Evolutionary conservation across 306 rosid species (phyloP).

Genomic region (Macrotyloma uniflorum): DNA sequence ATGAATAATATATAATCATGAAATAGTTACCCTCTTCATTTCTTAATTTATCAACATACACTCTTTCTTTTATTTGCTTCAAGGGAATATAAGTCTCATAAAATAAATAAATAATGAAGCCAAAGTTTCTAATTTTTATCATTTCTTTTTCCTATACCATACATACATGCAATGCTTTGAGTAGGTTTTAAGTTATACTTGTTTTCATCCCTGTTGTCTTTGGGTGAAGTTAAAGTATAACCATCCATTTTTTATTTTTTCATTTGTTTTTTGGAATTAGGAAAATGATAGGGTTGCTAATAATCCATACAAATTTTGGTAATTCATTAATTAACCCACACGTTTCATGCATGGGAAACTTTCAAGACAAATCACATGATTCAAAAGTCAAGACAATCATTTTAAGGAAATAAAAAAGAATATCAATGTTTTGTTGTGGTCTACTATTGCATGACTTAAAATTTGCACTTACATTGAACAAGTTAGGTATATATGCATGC

Average conservation of each 20-base stretch:
- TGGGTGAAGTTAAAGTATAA: conserved; percentile 43
- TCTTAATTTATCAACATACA: conserved; percentile 3
- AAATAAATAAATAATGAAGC: not conserved
- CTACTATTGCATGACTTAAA: not conserved
- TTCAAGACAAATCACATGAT: conserved; percentile 37
- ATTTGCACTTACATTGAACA: not conserved
- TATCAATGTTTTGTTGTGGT: not conserved
- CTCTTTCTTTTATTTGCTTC: conserved; percentile 8
- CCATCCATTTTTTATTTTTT: not conserved
- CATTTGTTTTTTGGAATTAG: not conserved
- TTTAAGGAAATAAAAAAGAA: conserved; percentile 1
- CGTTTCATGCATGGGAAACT: conserved; percentile 38
- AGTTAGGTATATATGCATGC: conserved; percentile 26
- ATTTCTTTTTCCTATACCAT: conserved; percentile 8
- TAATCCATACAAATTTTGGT: not conserved
- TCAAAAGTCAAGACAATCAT: conserved; percentile 23
- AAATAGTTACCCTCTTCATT: conserved; percentile 25
- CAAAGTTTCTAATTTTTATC: conserved; percentile 32
- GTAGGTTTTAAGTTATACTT: conserved; percentile 38
- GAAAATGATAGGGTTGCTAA: conserved; percentile 22
- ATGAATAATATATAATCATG: conserved; percentile 44
- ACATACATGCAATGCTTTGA: conserved; percentile 32
- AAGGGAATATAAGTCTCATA: not conserved
- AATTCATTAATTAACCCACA: not conserved
- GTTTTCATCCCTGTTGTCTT: conserved; percentile 27